Percentiles rank a stretch among this genome's conserved stretches.
These are phyloP conservation scores for Puccinellia tenuiflora DNA, from an alignment of 176 grass and related monocot species.

Conservation along the genomic window DNA sequence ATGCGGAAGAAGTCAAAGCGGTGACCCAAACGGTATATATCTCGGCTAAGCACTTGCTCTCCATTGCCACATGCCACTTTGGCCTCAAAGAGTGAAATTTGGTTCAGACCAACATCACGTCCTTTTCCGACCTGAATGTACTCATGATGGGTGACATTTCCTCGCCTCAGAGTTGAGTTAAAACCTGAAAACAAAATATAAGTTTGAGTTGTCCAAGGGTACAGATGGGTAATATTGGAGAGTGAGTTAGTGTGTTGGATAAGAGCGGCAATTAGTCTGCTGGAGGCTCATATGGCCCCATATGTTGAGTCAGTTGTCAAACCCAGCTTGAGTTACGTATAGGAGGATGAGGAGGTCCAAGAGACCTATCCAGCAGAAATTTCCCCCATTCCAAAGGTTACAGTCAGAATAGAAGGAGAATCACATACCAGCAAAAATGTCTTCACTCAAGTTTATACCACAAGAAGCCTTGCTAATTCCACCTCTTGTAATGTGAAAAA, in stretches of 20 bases:
- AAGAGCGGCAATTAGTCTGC: background rate
- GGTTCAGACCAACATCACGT: conserved; percentile 82
- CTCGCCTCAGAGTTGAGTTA: conserved; percentile 83
- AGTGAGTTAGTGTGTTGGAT: background rate
- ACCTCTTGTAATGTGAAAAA: conserved; percentile 94
- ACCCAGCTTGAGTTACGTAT: background rate
- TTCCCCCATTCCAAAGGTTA: background rate
- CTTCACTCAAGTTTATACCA: conserved; percentile 80
- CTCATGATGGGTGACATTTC: conserved; percentile 89
- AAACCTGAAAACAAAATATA: conserved; percentile 49
- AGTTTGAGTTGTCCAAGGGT: background rate
- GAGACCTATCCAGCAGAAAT: background rate
- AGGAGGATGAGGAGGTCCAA: background rate
- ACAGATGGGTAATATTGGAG: background rate
- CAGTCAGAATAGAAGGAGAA: conserved; percentile 25
- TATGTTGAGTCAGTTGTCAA: background rate
- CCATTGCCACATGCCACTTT: conserved; percentile 96
- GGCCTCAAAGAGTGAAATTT: conserved; percentile 89
- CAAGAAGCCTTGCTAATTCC: conserved; percentile 93
- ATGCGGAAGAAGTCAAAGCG: conserved; percentile 93
- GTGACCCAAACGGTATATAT: conserved; percentile 80
- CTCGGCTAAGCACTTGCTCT: conserved; percentile 82
- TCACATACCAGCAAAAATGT: conserved; percentile 69
- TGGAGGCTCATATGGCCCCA: background rate
- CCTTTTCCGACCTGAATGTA: conserved; percentile 96